Base-by-base conservation (phyloP, 192 early-diverging fungal genomes). In the Gigaspora rosea region DNA sequence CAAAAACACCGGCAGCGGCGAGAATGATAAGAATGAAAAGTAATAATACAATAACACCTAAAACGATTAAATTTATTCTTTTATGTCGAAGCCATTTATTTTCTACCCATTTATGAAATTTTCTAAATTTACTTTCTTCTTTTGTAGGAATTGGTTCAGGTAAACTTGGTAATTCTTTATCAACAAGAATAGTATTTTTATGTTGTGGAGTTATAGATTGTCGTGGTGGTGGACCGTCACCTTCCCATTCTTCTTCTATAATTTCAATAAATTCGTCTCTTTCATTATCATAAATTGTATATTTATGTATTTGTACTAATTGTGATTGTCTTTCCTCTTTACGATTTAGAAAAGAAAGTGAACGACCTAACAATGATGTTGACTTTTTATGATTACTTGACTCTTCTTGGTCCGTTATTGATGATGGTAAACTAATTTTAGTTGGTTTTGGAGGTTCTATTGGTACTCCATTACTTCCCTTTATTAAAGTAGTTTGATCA, bases 221-320 rank as follows among this genome's bases (percentile, higher is more conserved):
- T 41, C 35, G 33, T 41, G 64, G 64, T 66, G 36, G 64, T n/a
- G 32, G 35, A 1, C 64, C 64, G n/a, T 66, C 64, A 46, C 64
- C 64, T 41, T 66, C 16, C 64, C 64, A 66, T 46, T 66, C 64
- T 46, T 66, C 64, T 47, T 66, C 64, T 18, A 66, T 18, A n/a
- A 66, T 66, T 66, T 66, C 64, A 20, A 66, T 66, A 66, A 66
- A 66, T 66, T 66, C 64, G 2, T n/a, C 64, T 33, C 20, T 66
- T 18, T 66, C 64, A 47, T 47, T 35, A 66, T 66, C 64, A 46
- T 66, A 66, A n/a, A 66, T 66, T 18, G 64, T 66, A 66, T 66
- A 66, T 66, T 35, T 13, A 46, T 66, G 64, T n/a, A 66, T 36
- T 66, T 66, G 47, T 32, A 57, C 54, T 32, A 66, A 66, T 47